Evolutionary conservation across 2,329 filamentous ascomycete species (phyloP).

Genomic region (Monosporascus sp.): DNA sequence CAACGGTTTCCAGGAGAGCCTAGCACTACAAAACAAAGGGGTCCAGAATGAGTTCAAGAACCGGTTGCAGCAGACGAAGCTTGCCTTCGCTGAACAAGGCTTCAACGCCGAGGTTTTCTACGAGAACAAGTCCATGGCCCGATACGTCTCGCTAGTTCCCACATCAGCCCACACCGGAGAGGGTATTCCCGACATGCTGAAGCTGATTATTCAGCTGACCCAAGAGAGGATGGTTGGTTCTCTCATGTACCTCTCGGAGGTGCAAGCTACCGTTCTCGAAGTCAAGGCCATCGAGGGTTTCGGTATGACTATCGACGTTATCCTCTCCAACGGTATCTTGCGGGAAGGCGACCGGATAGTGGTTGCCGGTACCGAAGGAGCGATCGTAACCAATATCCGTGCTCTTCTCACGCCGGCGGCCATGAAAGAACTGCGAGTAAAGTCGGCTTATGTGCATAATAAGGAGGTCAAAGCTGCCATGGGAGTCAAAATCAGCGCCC

Average conservation of each 20-base stretch:
- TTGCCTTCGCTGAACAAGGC: conserved; percentile 91
- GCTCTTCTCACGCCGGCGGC: conserved; percentile 89
- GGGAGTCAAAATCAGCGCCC: conserved; percentile 97
- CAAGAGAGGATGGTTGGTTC: conserved; percentile 97
- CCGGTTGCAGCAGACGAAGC: conserved; percentile 82
- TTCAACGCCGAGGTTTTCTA: conserved; percentile 98
- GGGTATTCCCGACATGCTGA: conserved; percentile 97
- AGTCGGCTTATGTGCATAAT: conserved; percentile 96
- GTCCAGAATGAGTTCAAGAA: conserved; percentile 94
- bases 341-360: conserved; percentile 93
- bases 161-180: conserved; percentile 98
- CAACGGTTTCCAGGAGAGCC: conserved; percentile 93
- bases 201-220: conserved; percentile 84
- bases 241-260: conserved; percentile 97
- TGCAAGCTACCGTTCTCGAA: conserved; percentile 95
- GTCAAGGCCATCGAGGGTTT: conserved; percentile 99
- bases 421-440: conserved; percentile 89
- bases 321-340: conserved; percentile 91
- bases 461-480: conserved; percentile 98
- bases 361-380: conserved; percentile 91
- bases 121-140: conserved; percentile 96
- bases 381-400: conserved; percentile 91
- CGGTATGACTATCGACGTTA: conserved; percentile 96
- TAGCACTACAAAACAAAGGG: conserved; percentile 83
- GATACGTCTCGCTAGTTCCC: conserved; percentile 89